Percentiles rank a stretch among this genome's conserved stretches.
Conservation (phyloP, 352 stramenopile genomes). For the Globisporangium paddicum region DNA sequence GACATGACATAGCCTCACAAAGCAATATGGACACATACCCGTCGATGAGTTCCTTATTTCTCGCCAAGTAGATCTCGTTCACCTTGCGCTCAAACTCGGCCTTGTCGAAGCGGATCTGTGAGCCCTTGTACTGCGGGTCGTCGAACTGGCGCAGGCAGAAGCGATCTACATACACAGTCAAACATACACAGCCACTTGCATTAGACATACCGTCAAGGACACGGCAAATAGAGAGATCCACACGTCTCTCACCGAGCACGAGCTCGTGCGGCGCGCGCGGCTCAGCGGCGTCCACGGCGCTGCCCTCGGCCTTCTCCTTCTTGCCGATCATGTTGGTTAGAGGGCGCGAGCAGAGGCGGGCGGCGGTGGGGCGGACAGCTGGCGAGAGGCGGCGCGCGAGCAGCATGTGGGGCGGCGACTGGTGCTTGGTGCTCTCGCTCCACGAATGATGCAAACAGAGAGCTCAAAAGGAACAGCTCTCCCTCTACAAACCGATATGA, state of each 20-base stretch:
- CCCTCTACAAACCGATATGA: neutral
- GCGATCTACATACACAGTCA: constrained; percentile 32
- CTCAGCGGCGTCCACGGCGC: constrained; percentile 22
- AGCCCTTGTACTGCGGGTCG: constrained; percentile 67
- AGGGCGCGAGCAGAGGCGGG: constrained; percentile 16
- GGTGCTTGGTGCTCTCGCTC: constrained; percentile 10
- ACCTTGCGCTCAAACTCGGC: constrained; percentile 72
- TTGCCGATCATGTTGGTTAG: constrained; percentile 39
- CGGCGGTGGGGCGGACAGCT: neutral
- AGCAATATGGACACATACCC: constrained; percentile 30
- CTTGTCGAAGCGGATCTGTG: constrained; percentile 71
- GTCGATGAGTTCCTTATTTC: constrained; percentile 62
- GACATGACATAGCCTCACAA: neutral
- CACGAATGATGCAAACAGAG: constrained; percentile 14
- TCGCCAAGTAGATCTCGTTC: constrained; percentile 74
- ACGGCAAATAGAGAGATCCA: too few relatives aligned
- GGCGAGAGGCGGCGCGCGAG: constrained; percentile 34
- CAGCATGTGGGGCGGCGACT: constrained; percentile 27
- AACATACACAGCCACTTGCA: neutral
- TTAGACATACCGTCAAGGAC: too few relatives aligned
- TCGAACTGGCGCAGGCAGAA: constrained; percentile 87
- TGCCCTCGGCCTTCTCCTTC: constrained; percentile 26
- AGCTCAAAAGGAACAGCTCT: neutral
- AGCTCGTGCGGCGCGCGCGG: constrained; percentile 29
- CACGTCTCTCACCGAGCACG: constrained; percentile 51